These are phyloP conservation scores for Lavandula angustifolia DNA, from an alignment of 257 asterid species.

Conservation along the genomic window DNA sequence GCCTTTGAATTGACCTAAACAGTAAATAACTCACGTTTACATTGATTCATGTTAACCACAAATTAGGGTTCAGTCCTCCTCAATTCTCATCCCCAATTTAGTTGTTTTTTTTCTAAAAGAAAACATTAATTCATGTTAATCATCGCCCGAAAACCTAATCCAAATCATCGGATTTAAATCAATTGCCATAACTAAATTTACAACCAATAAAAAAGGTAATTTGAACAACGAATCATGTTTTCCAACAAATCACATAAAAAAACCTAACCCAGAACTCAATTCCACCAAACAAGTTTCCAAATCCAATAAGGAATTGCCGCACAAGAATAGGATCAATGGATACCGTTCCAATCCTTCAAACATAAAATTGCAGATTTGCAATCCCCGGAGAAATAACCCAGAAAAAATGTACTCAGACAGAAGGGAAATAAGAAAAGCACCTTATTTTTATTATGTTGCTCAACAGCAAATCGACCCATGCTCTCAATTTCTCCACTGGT, in stretches of 20 bases:
- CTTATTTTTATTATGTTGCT: conserved; percentile 48
- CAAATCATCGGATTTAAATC: not conserved
- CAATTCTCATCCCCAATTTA: no score
- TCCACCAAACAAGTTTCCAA: conserved; percentile 2
- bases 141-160: not conserved
- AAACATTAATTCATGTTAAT: not conserved
- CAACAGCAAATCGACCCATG: conserved; percentile 55
- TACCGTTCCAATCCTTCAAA: not conserved
- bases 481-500: conserved; percentile 42
- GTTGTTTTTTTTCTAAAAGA: no score
- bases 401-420: not conserved
- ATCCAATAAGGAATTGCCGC: not conserved
- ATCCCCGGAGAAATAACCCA: not conserved
- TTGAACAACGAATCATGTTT: not conserved
- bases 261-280: conserved; percentile 1
- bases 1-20: not conserved
- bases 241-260: not conserved
- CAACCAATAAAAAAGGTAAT: not conserved
- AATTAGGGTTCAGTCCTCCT: no score
- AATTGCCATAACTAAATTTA: not conserved
- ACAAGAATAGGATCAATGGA: not conserved
- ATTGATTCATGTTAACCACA: no score
- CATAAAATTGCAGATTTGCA: not conserved
- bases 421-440: conserved; percentile 22
- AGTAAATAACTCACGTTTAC: no score